phyloP scores from a whole-genome alignment of 805 yeast species.

The Metahyphopichia silvanorum region DNA sequence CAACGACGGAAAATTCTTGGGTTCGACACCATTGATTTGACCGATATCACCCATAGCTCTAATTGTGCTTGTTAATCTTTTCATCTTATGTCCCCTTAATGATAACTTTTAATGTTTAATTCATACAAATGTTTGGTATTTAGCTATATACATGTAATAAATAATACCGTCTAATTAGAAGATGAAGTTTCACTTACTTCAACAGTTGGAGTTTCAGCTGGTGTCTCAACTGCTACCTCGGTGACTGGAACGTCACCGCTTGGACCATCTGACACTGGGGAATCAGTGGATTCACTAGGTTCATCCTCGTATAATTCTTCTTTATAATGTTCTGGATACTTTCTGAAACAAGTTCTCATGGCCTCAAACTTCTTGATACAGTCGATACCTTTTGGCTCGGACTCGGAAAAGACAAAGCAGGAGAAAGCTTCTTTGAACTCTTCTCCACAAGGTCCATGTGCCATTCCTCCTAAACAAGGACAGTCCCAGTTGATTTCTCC shows the following conservation, averaged over 20 bases:
- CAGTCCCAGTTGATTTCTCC: constrained; percentile 99
- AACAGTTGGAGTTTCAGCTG: constrained; percentile 10
- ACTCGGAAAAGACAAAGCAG: constrained; percentile 90
- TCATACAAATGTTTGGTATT: constrained; percentile 1
- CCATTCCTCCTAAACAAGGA: constrained; percentile 99
- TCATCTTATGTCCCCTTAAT: constrained; percentile 1
- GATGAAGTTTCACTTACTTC: constrained; percentile 11
- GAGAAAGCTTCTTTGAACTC: constrained; percentile 70
- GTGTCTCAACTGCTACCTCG: constrained; percentile 6
- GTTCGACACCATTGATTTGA: constrained; percentile 30
- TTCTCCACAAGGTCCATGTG: constrained; percentile 93
- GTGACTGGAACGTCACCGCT: constrained; percentile 9
- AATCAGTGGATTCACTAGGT: constrained; percentile 16
- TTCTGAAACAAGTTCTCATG: constrained; percentile 94
- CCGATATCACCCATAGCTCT: constrained; percentile 6
- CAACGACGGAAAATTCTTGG: constrained; percentile 16
- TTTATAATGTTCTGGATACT: constrained; percentile 88
- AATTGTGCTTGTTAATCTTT: constrained; percentile 18
- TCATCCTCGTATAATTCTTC: constrained; percentile 85
- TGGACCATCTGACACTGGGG: constrained; percentile 1
- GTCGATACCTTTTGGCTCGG: constrained; percentile 95
- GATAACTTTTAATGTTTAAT: constrained; percentile 1
- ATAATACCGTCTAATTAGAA: constrained; percentile 4
- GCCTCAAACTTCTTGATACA: constrained; percentile 85
- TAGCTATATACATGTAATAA: constrained; percentile 10